Conservation (phyloP, 83 land plant genomes). For the Larix sibirica region DNA sequence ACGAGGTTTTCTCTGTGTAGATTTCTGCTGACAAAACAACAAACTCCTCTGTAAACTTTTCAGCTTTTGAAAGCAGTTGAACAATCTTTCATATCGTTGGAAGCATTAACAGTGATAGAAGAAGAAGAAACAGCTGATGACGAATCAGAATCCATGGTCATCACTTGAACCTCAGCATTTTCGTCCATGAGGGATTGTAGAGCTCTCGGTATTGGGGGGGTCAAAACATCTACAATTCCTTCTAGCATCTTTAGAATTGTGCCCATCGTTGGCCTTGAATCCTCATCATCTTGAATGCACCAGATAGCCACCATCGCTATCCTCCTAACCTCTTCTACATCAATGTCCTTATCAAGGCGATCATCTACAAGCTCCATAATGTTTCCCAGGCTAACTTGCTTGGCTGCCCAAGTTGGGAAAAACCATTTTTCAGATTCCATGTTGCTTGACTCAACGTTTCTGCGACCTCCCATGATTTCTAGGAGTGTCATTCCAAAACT, state of each 20-base stretch:
- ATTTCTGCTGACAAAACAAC: no score
- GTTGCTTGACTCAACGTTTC: conserved; percentile 37
- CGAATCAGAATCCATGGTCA: conserved; percentile 7
- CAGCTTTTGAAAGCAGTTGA: no score
- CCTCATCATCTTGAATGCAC: conserved; percentile 74
- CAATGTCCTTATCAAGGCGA: conserved; percentile 31
- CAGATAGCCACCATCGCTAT: conserved; percentile 53
- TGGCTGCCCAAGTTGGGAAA: conserved; percentile 69
- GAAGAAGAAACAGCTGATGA: not conserved
- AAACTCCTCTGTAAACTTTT: no score
- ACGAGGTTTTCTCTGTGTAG: no score
- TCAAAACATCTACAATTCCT: conserved; percentile 34
- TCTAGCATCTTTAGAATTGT: conserved; percentile 71
- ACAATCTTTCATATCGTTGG: no score
- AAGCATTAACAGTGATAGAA: no score
- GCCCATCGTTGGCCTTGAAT: conserved; percentile 59
- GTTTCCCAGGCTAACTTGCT: conserved; percentile 46
- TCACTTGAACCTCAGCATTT: not conserved
- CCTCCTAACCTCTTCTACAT: conserved; percentile 38
- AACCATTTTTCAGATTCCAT: conserved; percentile 37
- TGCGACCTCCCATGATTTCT: conserved; percentile 62
- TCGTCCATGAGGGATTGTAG: conserved; percentile 15
- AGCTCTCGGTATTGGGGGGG: conserved; percentile 18
- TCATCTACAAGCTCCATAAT: conserved; percentile 39
- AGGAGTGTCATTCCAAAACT: conserved; percentile 73